Percentiles rank a stretch among this genome's conserved stretches.
Conservation (phyloP, 1,139 yeast species). For the Wickerhamiella infanticola region DNA sequence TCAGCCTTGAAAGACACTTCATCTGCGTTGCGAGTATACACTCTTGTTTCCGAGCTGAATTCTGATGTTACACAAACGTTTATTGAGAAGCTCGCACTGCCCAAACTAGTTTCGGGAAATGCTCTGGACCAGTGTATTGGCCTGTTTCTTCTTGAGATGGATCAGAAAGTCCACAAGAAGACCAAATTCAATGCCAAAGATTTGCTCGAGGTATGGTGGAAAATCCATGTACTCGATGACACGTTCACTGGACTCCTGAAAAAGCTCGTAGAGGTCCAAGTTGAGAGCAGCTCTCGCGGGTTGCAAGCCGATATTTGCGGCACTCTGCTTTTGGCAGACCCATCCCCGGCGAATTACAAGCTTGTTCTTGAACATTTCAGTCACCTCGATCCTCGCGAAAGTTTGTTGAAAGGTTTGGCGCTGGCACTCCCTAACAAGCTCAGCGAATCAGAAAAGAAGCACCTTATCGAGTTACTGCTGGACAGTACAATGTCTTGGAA, state of each 20-base stretch:
- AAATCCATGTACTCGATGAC: conserved; percentile 3
- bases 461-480: background rate
- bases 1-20: background rate
- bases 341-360: background rate
- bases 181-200: background rate
- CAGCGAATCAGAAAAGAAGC: background rate
- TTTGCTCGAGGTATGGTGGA: conserved; percentile 6
- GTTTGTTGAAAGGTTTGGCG: background rate
- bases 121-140: background rate
- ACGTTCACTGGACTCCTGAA: background rate
- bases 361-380: background rate
- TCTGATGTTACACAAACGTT: conserved; percentile 3
- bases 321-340: background rate
- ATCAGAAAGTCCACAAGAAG: background rate
- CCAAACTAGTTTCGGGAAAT: background rate
- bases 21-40: background rate
- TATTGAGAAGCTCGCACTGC: background rate
- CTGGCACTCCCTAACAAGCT: background rate
- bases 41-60: background rate
- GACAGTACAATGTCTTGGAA: conserved; percentile 9
- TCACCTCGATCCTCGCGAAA: background rate
- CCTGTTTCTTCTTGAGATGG: background rate
- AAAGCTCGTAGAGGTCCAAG: background rate
- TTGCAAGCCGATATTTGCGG: conserved; percentile 1
- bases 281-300: background rate